A percentile compares a stretch with the other conserved stretches of the same genome.
Evolutionary conservation across 176 grass and related monocot genomes (phyloP).

Genomic region (Typha latifolia): DNA sequence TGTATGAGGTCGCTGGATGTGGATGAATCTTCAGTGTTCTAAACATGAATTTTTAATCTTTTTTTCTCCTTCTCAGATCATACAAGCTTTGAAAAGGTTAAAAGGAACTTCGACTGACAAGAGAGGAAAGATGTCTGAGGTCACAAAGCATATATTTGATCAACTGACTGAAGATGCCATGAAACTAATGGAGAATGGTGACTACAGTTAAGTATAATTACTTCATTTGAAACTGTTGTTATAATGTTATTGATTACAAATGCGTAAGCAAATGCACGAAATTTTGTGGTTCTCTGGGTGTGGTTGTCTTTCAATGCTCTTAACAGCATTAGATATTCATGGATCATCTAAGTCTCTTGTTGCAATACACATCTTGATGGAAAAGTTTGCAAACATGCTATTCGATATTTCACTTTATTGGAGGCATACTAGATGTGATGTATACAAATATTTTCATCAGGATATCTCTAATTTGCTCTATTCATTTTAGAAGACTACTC

Average conservation of each 20-base stretch:
- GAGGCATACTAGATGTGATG: not conserved
- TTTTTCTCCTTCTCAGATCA: slow-evolving; percentile 34
- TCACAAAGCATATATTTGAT: slow-evolving; percentile 72
- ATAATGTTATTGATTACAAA: not conserved
- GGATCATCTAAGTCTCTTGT: too few relatives aligned
- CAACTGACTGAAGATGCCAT: slow-evolving; percentile 80
- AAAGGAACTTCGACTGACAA: slow-evolving; percentile 69
- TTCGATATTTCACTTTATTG: not conserved
- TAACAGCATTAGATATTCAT: not conserved
- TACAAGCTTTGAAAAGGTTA: slow-evolving; percentile 81
- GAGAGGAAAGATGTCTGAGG: slow-evolving; percentile 59
- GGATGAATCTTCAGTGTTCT: not conserved
- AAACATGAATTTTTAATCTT: not conserved
- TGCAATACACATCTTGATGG: too few relatives aligned
- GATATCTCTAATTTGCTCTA: slow-evolving; percentile 7
- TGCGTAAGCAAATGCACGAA: too few relatives aligned
- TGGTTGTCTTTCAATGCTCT: not conserved
- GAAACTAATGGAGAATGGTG: slow-evolving; percentile 95
- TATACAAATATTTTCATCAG: not conserved
- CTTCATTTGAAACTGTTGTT: not conserved
- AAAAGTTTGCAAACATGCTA: not conserved
- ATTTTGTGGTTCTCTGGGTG: not conserved
- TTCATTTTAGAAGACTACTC: too few relatives aligned
- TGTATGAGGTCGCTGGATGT: not conserved
- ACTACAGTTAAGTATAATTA: slow-evolving; percentile 52